A percentile compares a stretch with the other conserved stretches of the same genome.
These are phyloP conservation scores for Macadamia tetraphylla DNA, from an alignment of 164 flowering plant genomes.

Conservation along the genomic window DNA sequence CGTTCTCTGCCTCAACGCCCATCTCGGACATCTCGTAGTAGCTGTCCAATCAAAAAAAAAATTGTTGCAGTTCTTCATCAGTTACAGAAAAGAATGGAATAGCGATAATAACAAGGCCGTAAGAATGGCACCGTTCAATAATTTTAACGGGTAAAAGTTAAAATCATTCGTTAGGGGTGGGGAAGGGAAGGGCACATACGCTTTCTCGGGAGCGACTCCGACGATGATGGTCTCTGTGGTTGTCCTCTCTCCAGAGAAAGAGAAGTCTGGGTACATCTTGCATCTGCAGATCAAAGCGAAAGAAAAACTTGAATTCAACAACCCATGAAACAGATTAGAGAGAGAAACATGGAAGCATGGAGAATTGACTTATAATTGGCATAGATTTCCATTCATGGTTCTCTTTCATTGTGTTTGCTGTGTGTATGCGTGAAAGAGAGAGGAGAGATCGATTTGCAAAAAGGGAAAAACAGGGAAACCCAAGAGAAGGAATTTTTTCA, in stretches of 20 bases:
- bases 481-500: background rate
- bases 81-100: too few species aligned
- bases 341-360: too few species aligned
- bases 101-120: too few species aligned
- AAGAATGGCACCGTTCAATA: too few species aligned
- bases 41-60: conserved; percentile 11
- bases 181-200: conserved; percentile 1
- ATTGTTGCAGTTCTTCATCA: too few species aligned
- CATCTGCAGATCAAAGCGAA: conserved; percentile 24
- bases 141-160: too few species aligned
- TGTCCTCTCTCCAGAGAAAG: conserved; percentile 17
- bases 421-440: too few species aligned
- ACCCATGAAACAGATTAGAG: too few species aligned
- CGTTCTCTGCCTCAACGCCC: conserved; percentile 34
- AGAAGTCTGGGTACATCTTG: conserved; percentile 36
- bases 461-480: background rate
- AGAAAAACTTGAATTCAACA: background rate
- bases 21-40: conserved; percentile 34
- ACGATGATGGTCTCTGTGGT: conserved; percentile 20
- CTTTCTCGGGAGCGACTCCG: conserved; percentile 27
- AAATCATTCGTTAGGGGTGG: too few species aligned
- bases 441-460: background rate
- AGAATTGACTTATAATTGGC: too few species aligned
- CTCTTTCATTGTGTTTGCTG: too few species aligned
- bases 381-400: too few species aligned